phyloP scores from a whole-genome alignment of 2,329 filamentous ascomycete species.

The Fusarium graminum region DNA sequence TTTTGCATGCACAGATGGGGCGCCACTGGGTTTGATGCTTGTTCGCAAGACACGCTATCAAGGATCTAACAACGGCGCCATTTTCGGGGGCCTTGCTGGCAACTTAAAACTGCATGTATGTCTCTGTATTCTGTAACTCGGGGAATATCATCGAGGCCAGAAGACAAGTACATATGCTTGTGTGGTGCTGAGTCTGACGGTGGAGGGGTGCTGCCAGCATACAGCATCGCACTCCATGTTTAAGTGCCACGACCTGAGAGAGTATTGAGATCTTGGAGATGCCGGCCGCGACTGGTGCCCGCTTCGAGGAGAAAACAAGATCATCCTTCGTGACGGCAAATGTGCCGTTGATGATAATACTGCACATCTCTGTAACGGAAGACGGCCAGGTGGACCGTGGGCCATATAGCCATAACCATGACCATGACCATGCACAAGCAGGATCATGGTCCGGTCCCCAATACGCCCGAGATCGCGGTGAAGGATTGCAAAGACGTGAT shows the following conservation, averaged over 20 bases:
- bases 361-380: slow-evolving; percentile 29
- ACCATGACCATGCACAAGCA: slow-evolving; percentile 24
- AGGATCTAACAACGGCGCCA: slow-evolving; percentile 35
- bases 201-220: slow-evolving; percentile 38
- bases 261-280: slow-evolving; percentile 17
- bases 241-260: not conserved
- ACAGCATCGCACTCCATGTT: not conserved
- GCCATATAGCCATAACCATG: slow-evolving; percentile 5
- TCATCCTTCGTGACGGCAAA: slow-evolving; percentile 43
- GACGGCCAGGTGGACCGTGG: slow-evolving; percentile 44
- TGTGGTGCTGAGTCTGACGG: slow-evolving; percentile 14
- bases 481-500: slow-evolving; percentile 33
- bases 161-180: not conserved
- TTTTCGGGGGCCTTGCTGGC: slow-evolving; percentile 27
- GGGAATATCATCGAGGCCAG: slow-evolving; percentile 12
- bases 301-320: slow-evolving; percentile 45
- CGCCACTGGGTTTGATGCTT: slow-evolving; percentile 42
- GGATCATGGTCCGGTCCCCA: slow-evolving; percentile 32
- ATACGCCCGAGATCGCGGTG: slow-evolving; percentile 46
- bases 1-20: slow-evolving; percentile 49
- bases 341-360: slow-evolving; percentile 21
- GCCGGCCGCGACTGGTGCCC: slow-evolving; percentile 40
- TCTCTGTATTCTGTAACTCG: slow-evolving; percentile 18
- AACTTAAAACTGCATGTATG: slow-evolving; percentile 23
- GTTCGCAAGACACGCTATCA: slow-evolving; percentile 40